These are phyloP conservation scores for Talaromyces sp. DNA, from an alignment of 2,329 filamentous ascomycete species.

Conservation along the genomic window DNA sequence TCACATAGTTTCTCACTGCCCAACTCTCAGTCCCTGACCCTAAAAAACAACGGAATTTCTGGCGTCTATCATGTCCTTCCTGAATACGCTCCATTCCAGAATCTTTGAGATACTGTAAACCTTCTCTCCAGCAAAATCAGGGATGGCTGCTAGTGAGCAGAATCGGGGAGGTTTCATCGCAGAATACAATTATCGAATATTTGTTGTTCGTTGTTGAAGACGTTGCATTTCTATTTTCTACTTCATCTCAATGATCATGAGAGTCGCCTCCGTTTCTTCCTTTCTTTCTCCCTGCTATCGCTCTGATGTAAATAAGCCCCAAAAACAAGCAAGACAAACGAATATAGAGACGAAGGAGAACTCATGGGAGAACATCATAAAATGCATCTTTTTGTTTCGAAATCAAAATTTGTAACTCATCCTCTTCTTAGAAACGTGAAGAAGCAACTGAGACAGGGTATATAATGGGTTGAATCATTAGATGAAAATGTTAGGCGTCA, in stretches of 20 bases:
- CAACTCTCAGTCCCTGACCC: too few relatives aligned
- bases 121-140: background rate
- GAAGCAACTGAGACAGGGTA: constrained; percentile 28
- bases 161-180: background rate
- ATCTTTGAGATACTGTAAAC: background rate
- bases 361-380: background rate
- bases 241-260: background rate
- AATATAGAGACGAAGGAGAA: background rate
- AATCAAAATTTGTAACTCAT: background rate
- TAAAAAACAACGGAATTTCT: too few relatives aligned
- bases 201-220: constrained; percentile 41
- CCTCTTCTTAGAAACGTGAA: constrained; percentile 21
- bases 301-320: background rate
- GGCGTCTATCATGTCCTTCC: too few relatives aligned
- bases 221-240: constrained; percentile 21
- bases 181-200: background rate
- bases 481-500: constrained; percentile 16
- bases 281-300: background rate
- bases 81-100: constrained; percentile 8
- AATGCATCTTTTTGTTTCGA: background rate
- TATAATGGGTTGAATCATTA: constrained; percentile 43
- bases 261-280: background rate
- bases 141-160: background rate
- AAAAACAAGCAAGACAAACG: background rate
- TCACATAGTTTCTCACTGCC: too few relatives aligned